Evolutionary conservation across 345 rosid species (phyloP).

Genomic region (Populus deltoides): DNA sequence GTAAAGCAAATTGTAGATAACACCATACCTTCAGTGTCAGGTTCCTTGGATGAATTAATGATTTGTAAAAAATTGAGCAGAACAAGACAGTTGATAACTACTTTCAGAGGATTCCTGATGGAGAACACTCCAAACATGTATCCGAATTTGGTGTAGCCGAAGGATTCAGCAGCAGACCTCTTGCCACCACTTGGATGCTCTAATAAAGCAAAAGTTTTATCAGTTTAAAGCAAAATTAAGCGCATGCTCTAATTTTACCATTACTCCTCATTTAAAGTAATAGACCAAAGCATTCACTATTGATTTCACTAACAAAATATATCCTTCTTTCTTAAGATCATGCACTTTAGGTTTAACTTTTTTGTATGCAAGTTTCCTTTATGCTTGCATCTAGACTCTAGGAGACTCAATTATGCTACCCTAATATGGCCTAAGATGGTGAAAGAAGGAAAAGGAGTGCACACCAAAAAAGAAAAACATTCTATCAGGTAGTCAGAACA

Average conservation of each 20-base stretch:
- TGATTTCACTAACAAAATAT: too few species aligned
- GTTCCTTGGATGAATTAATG: conserved; percentile 44
- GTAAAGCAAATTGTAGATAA: background rate
- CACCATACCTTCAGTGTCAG: conserved; percentile 69
- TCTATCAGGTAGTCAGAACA: too few species aligned
- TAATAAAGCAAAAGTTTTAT: conserved; percentile 13
- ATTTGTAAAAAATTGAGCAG: conserved; percentile 32
- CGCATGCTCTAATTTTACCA: background rate
- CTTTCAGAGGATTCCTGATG: conserved; percentile 26
- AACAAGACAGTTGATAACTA: conserved; percentile 37
- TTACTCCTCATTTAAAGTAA: background rate
- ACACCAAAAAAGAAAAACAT: too few species aligned
- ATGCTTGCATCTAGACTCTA: too few species aligned
- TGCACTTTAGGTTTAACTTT: too few species aligned
- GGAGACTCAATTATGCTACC: too few species aligned
- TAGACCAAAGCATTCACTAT: background rate
- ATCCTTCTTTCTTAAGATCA: too few species aligned
- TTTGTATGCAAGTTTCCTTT: too few species aligned
- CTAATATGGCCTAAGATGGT: too few species aligned
- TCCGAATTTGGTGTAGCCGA: conserved; percentile 15
- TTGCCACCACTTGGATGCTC: conserved; percentile 25
- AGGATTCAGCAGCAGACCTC: conserved; percentile 15
- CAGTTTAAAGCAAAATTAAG: background rate
- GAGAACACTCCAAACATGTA: conserved; percentile 21
- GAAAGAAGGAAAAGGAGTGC: too few species aligned